phyloP scores from a whole-genome alignment of 202 grass and related monocot species.

The Carex sylvatica region DNA sequence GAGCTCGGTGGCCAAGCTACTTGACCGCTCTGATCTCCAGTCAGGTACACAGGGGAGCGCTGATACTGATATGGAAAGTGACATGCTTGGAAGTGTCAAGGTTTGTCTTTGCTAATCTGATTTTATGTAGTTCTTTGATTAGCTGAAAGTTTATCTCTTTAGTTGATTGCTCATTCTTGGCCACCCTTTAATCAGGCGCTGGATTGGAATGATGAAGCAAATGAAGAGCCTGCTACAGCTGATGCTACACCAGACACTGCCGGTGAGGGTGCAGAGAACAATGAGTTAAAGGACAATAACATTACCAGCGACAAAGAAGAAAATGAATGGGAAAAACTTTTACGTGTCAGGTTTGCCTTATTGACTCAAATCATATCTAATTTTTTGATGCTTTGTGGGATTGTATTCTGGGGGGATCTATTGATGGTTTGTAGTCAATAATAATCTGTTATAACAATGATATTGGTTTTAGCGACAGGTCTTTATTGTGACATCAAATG shows the following conservation, averaged over 20 bases:
- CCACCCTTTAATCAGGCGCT: conserved; percentile 59
- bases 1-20: conserved; percentile 83
- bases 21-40: conserved; percentile 91
- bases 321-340: conserved; percentile 97
- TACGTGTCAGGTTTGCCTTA: conserved; percentile 74
- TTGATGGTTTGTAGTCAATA: conserved; percentile 1
- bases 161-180: conserved; percentile 29
- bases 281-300: conserved; percentile 65
- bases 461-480: neutral
- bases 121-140: conserved; percentile 5
- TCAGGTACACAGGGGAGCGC: conserved; percentile 56
- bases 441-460: neutral
- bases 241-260: conserved; percentile 45
- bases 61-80: conserved; percentile 77
- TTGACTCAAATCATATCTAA: neutral
- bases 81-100: conserved; percentile 98
- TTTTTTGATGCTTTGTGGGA: conserved; percentile 15
- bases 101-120: conserved; percentile 37
- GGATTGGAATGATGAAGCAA: conserved; percentile 95
- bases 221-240: conserved; percentile 54
- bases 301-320: conserved; percentile 53
- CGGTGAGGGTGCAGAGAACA: conserved; percentile 47
- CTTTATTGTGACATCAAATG: neutral
- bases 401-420: neutral
- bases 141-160: neutral